Conservation (phyloP, 1,284 basidiomycete genomes). For the Irpex sp. region DNA sequence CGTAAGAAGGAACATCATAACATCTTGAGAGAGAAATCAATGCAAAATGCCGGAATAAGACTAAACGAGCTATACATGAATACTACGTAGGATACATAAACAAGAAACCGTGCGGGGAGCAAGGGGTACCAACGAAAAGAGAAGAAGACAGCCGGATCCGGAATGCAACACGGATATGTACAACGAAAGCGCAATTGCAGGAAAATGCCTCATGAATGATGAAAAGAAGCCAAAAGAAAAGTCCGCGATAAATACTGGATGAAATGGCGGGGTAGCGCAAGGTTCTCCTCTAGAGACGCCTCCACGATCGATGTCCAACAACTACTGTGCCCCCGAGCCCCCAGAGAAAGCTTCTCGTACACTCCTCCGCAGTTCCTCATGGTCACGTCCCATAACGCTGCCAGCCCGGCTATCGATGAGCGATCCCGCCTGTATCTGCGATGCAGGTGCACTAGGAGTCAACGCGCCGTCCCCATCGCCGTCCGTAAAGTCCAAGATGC, state of each 20-base stretch:
- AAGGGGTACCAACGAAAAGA: not conserved
- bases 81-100: constrained; percentile 1
- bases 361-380: constrained; percentile 76
- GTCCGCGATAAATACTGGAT: not conserved
- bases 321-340: constrained; percentile 26
- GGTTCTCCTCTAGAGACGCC: not conserved
- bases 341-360: constrained; percentile 70
- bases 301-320: not conserved
- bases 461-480: constrained; percentile 58
- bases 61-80: constrained; percentile 2
- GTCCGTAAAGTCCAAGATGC: constrained; percentile 85
- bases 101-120: not conserved
- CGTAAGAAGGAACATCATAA: not conserved
- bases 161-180: not conserved
- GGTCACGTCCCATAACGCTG: constrained; percentile 55
- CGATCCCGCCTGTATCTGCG: constrained; percentile 63
- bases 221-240: not conserved
- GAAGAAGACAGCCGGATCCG: not conserved
- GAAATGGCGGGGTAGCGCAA: not conserved
- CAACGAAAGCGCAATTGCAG: not conserved
- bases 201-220: not conserved
- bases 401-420: constrained; percentile 35
- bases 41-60: not conserved
- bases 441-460: constrained; percentile 57
- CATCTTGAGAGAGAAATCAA: not conserved